A percentile compares a stretch with the other conserved stretches of the same genome.
Evolutionary conservation across 2,329 filamentous ascomycete species (phyloP).

Genomic region (Fusarium heterosporum): DNA sequence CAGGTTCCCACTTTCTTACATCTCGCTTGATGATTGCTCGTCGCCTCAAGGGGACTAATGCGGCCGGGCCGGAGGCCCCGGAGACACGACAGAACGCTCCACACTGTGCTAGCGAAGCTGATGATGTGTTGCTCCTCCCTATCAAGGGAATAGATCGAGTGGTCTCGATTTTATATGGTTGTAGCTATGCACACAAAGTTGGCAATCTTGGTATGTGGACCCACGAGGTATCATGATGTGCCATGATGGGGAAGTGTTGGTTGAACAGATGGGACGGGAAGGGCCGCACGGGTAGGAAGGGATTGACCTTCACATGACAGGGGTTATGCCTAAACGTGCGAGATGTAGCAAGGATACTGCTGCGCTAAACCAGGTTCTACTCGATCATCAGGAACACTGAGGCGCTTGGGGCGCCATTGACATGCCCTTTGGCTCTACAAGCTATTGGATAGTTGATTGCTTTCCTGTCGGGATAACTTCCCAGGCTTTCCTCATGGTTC

Average conservation of each 20-base stretch:
- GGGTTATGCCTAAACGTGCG: conserved; percentile 16
- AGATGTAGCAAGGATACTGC: not conserved
- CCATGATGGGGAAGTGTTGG: conserved; percentile 9
- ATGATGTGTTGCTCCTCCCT: not conserved
- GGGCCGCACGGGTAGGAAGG: conserved; percentile 36
- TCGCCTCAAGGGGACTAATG: conserved; percentile 41
- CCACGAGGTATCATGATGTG: conserved; percentile 14
- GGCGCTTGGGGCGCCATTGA: not conserved
- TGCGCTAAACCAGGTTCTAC: conserved; percentile 7
- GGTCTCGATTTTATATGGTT: not conserved
- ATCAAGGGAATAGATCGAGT: not conserved
- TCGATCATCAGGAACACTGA: not conserved
- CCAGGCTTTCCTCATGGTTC: not conserved
- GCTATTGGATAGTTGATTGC: not conserved
- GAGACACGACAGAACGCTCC: conserved; percentile 24
- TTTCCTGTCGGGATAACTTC: no score
- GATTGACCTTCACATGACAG: conserved; percentile 32
- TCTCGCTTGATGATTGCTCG: conserved; percentile 37
- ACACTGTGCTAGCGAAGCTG: conserved; percentile 28
- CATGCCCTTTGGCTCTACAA: not conserved
- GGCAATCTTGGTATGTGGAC: not conserved
- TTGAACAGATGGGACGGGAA: conserved; percentile 37
- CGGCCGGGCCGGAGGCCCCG: conserved; percentile 36
- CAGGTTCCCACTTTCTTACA: conserved; percentile 38
- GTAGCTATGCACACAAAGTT: not conserved